Evolutionary conservation across 208 protist genomes (phyloP), one percentile per base, ranked within the genome.

Genomic region (Novymonas esmeraldas): DNA sequence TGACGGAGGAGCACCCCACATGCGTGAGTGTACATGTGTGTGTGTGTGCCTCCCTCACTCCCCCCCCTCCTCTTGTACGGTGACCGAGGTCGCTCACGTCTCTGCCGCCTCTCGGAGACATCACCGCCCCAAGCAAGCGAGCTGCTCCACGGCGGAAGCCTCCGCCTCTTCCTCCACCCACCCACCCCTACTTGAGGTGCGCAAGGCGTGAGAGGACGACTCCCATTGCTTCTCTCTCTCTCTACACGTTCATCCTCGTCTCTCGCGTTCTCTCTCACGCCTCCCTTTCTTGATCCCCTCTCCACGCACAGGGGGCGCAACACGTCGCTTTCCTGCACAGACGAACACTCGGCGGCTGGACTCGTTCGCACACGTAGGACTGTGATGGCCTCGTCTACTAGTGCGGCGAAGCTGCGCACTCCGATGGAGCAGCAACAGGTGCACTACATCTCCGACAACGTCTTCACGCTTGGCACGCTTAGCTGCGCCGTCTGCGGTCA

Each of bases 401-500:
- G 29, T 10, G n/a, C 51, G 6, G 34, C 39, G 14, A 61, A 68
- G 55, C 62, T 76, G 45, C 62, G 46, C n/a, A 63, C 70, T 7
- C 70, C 70, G 13, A 6, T 39, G 28, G 62, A 76, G 56, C 70
- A 76, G 48, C 55, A 29, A 11, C 70, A 76, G 59, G 64, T 76
- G 33, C 70, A 81, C 67, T 87, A 87, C 64, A 64, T 87, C 42
- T 76, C 66, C 57, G 71, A 73, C 38, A 70, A 73, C 42, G 56
- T 89, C 39, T 88, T 84, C 70, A 41, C 70, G 3, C 78, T 92
- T 52, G 89, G 89, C 36, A 86, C 86, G 11, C 71, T 79, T 11
- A 81, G 71, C 58, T 95, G 89, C 67, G 72, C 77, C 11, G 71
- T 89, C 14, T 95, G 89, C 62, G 89, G 89, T 1, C 76, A 86